Conservation (phyloP, 2,329 filamentous ascomycete species). For the Coleophoma eucalyptorum region DNA sequence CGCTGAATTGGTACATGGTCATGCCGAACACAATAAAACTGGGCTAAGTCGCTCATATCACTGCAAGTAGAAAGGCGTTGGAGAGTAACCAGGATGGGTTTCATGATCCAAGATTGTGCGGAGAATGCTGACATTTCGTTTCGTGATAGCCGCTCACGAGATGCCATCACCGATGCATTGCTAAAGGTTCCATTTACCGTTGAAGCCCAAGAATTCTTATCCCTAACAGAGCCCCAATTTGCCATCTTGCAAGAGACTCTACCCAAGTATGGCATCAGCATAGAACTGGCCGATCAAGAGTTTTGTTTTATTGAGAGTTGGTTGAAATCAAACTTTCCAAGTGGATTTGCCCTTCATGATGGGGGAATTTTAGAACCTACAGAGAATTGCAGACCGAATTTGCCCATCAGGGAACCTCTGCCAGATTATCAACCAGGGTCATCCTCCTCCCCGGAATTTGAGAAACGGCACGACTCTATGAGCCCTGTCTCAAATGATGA, state of each 20-base stretch:
- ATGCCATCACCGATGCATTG: no score
- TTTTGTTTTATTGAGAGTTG: slow-evolving; percentile 16
- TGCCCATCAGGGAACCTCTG: neutral
- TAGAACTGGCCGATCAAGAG: slow-evolving; percentile 10
- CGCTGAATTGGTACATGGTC: no score
- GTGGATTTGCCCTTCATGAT: neutral
- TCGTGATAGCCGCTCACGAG: no score
- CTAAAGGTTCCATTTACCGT: no score
- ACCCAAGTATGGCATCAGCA: slow-evolving; percentile 7
- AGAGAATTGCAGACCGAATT: neutral
- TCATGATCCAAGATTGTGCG: no score
- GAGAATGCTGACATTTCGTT: no score
- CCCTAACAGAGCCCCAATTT: neutral
- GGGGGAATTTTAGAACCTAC: neutral
- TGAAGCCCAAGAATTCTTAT: neutral
- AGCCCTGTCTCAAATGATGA: neutral
- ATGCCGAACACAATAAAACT: no score
- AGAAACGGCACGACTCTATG: no score
- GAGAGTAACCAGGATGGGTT: no score
- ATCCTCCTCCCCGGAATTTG: neutral
- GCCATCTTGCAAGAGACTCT: slow-evolving; percentile 7
- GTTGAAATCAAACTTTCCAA: slow-evolving; percentile 5
- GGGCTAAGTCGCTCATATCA: no score
- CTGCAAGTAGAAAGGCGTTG: no score
- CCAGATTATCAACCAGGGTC: slow-evolving; percentile 11